Evolutionary conservation across 1,139 yeast species (phyloP), one percentile per base, ranked within the genome.

Genomic region (Sugiyamaella castrensis): DNA sequence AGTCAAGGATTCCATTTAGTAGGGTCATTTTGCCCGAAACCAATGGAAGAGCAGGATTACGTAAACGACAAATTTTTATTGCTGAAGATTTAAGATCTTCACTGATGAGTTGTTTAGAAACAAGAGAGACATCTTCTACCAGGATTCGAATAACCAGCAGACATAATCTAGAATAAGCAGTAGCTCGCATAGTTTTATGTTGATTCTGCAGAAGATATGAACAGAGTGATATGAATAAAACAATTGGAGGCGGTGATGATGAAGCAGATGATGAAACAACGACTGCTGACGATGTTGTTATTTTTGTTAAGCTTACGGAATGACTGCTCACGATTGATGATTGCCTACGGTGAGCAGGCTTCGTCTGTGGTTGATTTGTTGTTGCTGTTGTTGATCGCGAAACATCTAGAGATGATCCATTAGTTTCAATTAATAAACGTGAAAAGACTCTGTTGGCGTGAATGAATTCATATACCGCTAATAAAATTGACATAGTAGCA

Each of bases 391-490:
- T 15, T 12, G 27, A 19, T 29, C 42, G 33, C n/a, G 36, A 32
- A 19, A 19, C 24, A 19, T 19, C 24, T 19, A 19, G 24, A 12
- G 29, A 41, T n/a, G 34, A 12, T 8, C 58, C 61, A 6, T 58
- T 56, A 10, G 62, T 51, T 24, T 68, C 63, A 12, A 67, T 53
- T 19, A 66, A 59, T 29, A 60, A 52, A 29, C 61, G 51, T 1
- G 68, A 62, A 54, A 70, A 71, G 28, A 65, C 59, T 34, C 64
- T 63, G 53, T 71, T 71, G 16, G 64, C 66, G 32, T 59, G 60
- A 12, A 64, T 54, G 49, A 71, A 71, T 50, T 69, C 71, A 48
- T 68, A 66, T n/a, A 65, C 57, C 1, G 72, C 68, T 12, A 71
- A 53, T 8, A 69, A 37, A 6, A 63, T 48, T 7, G 63, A 61